Evolutionary conservation across 2,329 filamentous ascomycete genomes (phyloP), one percentile per base, ranked within the genome.

Genomic region (Apiospora pterosperma): DNA sequence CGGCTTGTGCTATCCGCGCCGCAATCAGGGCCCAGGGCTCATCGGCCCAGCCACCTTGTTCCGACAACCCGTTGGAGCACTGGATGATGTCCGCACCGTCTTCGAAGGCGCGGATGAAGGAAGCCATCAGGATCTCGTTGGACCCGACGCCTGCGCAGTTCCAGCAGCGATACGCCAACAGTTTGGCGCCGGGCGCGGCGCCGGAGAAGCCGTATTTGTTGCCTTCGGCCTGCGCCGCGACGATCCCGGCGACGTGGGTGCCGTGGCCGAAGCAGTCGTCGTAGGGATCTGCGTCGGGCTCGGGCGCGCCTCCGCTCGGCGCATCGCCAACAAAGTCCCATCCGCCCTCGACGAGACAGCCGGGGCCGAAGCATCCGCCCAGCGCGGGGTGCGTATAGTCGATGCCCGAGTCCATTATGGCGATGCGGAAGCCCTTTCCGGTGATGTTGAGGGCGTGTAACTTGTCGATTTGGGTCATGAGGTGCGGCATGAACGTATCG

Each of bases 201-300:
- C 69, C 69, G 1, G 66, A 64, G 65, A 69, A 70, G 19, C 67
- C 67, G 38, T 67, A 60, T 11, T 67, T 63, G 59, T 69, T 70
- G 12, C 61, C 25, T 4, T 3, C 7, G 25, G 39, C 23, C 61
- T 69, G 69, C 8, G 68, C 67, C 4, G 67, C 66, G 52, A 84
- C 76, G 55, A 81, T 81, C 48, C 82, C 82, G 14, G 80, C 76
- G 28, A 80, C 78, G 63, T 80, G 79, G 0, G 81, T 81, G 1
- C 81, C 81, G 67, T 83, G 80, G 5, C 80, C 80, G 5, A 69
- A 66, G 63, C 78, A 78, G 61, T 75, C 74, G 38, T 78, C 74
- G 41, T 76, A 77, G 2, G 80, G 80, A 61, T 81, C 79, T 1
- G 68, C 63, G 59, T 79, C 78, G 0, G 79, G 79, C 0, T 72